phyloP scores from a whole-genome alignment of 306 rosid genomes.

The Lathyrus tuberosus region DNA sequence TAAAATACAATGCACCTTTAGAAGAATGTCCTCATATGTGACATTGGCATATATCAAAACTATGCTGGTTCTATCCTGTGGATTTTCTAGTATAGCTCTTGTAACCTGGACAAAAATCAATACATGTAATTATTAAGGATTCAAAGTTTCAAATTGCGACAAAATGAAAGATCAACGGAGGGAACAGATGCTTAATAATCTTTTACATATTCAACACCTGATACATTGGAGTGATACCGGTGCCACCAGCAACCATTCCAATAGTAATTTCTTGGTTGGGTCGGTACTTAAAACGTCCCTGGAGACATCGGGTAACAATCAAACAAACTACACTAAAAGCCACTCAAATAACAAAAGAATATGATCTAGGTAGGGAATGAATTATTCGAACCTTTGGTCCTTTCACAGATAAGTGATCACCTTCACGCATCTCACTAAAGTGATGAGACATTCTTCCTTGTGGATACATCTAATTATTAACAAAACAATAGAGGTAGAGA shows the following conservation, averaged over 20 bases:
- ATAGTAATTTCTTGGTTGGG: conserved; percentile 80
- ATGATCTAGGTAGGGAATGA: not conserved
- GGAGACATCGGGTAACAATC: conserved; percentile 10
- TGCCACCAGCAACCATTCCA: conserved; percentile 96
- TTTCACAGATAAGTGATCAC: conserved; percentile 74
- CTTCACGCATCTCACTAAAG: conserved; percentile 75
- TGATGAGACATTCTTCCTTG: conserved; percentile 97
- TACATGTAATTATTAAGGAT: conserved; percentile 1
- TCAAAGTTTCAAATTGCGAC: conserved; percentile 11
- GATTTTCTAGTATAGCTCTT: conserved; percentile 80
- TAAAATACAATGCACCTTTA: conserved; percentile 53
- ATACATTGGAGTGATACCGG: conserved; percentile 94
- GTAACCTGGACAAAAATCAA: conserved; percentile 55
- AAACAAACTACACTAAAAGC: conserved; percentile 22
- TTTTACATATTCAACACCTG: conserved; percentile 53
- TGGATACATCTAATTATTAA: conserved; percentile 75
- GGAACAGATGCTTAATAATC: conserved; percentile 23
- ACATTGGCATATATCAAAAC: conserved; percentile 87
- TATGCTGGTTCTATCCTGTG: conserved; percentile 65
- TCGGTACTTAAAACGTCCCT: conserved; percentile 87
- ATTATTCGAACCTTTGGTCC: conserved; percentile 75
- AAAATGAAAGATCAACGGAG: conserved; percentile 8
- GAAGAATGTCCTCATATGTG: conserved; percentile 73
- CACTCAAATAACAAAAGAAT: conserved; percentile 5
- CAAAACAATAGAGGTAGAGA: not conserved